Percentiles rank a stretch among this genome's conserved stretches.
Evolutionary conservation across 306 rosid species (phyloP).

Genomic region (Crotalaria pallida): DNA sequence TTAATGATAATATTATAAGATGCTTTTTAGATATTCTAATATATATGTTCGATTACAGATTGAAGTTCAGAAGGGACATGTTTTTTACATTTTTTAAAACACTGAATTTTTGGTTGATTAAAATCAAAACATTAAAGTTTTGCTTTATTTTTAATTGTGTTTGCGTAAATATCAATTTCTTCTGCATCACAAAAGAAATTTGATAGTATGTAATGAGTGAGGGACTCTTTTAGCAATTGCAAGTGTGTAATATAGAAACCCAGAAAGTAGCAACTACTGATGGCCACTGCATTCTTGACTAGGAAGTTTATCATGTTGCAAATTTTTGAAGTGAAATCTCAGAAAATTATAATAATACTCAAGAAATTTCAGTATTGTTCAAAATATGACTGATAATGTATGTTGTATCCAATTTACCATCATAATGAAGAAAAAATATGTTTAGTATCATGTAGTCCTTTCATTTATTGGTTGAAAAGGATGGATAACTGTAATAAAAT

Average conservation of each 20-base stretch:
- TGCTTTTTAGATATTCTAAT: no score
- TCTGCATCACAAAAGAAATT: background rate
- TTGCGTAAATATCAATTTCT: background rate
- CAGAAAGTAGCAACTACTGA: background rate
- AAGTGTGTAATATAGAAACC: background rate
- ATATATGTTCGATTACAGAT: no score
- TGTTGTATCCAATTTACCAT: background rate
- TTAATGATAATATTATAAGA: no score
- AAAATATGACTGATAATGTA: background rate
- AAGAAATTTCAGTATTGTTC: background rate
- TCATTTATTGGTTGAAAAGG: background rate
- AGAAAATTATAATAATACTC: background rate
- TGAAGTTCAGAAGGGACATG: background rate
- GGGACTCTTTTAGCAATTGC: background rate
- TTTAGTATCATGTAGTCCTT: background rate
- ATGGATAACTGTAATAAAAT: background rate
- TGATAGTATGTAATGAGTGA: background rate
- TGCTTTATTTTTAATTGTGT: background rate
- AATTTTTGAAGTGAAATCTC: background rate
- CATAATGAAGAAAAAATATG: background rate
- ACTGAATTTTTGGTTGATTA: background rate
- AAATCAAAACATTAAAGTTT: background rate
- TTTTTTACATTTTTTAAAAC: background rate
- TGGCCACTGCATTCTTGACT: background rate
- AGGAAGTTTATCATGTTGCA: background rate